These are phyloP conservation scores for Phylloporus sp. DNA, from an alignment of 768 basidiomycete species.

Conservation along the genomic window DNA sequence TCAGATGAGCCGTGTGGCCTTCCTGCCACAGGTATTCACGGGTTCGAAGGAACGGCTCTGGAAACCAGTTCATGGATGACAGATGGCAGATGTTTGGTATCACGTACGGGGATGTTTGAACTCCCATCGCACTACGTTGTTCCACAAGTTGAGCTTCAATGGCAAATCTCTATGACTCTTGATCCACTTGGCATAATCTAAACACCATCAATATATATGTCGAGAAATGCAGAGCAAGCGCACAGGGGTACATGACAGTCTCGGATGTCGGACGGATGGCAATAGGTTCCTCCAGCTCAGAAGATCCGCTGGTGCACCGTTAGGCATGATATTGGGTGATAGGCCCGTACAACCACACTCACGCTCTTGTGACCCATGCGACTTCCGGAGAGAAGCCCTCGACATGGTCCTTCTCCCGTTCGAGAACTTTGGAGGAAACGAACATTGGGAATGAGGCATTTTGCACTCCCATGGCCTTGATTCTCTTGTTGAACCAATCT, in stretches of 20 bases:
- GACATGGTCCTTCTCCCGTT: constrained; percentile 97
- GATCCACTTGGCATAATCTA: constrained; percentile 99
- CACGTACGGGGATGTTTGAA: constrained; percentile 94
- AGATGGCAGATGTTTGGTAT: constrained; percentile 7
- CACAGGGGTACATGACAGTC: constrained; percentile 99
- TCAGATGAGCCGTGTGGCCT: constrained; percentile 93
- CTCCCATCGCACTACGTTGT: constrained; percentile 98
- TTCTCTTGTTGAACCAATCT: constrained; percentile 93
- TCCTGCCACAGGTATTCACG: constrained; percentile 99
- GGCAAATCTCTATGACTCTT: constrained; percentile 96
- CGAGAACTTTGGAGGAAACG: constrained; percentile 85
- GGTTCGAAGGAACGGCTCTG: constrained; percentile 97
- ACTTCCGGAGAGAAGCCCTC: constrained; percentile 99
- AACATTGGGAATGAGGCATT: constrained; percentile 99
- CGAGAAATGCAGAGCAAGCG: constrained; percentile 25
- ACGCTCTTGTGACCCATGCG: constrained; percentile 99
- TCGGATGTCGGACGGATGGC: constrained; percentile 98
- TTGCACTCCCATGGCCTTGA: constrained; percentile 93
- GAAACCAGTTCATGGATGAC: not conserved
- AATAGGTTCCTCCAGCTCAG: constrained; percentile 94
- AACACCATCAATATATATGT: not conserved
- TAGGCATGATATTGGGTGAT: not conserved
- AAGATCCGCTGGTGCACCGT: constrained; percentile 59
- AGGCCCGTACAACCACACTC: constrained; percentile 30
- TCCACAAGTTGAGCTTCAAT: constrained; percentile 98